Evolutionary conservation across 2,329 filamentous ascomycete species (phyloP).

Genomic region (Sclerotinia nivalis): DNA sequence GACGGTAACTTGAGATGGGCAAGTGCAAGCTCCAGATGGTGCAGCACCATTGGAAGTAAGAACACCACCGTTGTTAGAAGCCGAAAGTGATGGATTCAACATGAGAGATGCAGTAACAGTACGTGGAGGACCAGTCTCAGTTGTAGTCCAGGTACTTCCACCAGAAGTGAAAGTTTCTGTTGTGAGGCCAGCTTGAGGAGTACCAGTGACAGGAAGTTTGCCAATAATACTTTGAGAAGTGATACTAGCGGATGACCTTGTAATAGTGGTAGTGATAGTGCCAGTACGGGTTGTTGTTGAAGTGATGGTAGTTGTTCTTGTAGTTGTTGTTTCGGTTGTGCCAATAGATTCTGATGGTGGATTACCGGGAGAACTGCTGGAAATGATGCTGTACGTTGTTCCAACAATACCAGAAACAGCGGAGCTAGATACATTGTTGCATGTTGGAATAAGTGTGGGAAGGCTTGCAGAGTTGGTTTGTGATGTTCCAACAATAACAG

Average conservation of each 20-base stretch:
- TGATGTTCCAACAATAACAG: constrained; percentile 6
- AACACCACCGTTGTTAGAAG: background rate
- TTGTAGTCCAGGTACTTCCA: constrained; percentile 17
- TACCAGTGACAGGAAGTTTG: background rate
- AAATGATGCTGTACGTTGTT: background rate
- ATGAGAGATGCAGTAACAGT: constrained; percentile 18
- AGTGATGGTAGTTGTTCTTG: constrained; percentile 10
- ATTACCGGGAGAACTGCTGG: background rate
- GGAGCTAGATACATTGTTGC: background rate
- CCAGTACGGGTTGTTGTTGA: constrained; percentile 10
- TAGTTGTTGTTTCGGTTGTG: background rate
- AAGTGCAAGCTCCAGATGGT: background rate
- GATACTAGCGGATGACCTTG: background rate
- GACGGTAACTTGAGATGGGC: background rate
- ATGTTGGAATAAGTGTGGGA: background rate
- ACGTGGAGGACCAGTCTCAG: constrained; percentile 10
- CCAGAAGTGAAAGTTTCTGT: constrained; percentile 19
- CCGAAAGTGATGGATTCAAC: constrained; percentile 4
- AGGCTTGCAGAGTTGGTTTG: background rate
- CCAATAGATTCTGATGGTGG: background rate
- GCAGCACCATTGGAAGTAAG: background rate
- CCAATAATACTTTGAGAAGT: constrained; percentile 19
- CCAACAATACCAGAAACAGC: background rate
- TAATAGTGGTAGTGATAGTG: background rate
- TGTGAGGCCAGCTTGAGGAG: background rate